Evolutionary conservation across 345 rosid species (phyloP).

Genomic region (Gossypium longicalyx): DNA sequence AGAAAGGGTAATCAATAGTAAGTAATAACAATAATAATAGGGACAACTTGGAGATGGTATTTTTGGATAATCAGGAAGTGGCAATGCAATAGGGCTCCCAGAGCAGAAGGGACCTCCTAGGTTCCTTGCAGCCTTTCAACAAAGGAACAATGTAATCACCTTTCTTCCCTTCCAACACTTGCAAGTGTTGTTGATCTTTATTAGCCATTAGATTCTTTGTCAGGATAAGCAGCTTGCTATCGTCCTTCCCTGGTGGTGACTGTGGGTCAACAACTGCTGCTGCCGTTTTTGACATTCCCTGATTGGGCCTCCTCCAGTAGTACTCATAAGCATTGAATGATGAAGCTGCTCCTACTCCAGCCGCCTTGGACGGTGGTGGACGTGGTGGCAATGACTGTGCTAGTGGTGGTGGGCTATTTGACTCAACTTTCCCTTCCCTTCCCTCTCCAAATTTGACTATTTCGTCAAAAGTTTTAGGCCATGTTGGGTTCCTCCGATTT

Average conservation of each 20-base stretch:
- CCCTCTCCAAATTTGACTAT: constrained; percentile 20
- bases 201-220: constrained; percentile 21
- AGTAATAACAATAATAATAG: background rate
- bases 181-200: constrained; percentile 19
- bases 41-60: background rate
- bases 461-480: constrained; percentile 38
- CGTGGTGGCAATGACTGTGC: constrained; percentile 64
- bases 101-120: constrained; percentile 61
- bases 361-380: constrained; percentile 33
- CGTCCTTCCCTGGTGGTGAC: background rate
- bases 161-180: constrained; percentile 21
- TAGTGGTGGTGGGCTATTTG: constrained; percentile 20
- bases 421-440: constrained; percentile 23
- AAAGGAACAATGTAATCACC: constrained; percentile 33
- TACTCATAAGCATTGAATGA: constrained; percentile 64
- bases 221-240: constrained; percentile 8
- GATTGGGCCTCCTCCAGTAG: constrained; percentile 49
- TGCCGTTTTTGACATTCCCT: constrained; percentile 21
- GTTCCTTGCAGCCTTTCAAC: constrained; percentile 66
- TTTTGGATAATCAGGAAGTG: constrained; percentile 39
- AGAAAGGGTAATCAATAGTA: too few relatives aligned
- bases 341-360: constrained; percentile 18
- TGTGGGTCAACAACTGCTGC: constrained; percentile 6
- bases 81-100: constrained; percentile 73
- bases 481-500: constrained; percentile 40